Evolutionary conservation across 768 basidiomycete species (phyloP), one percentile per base, ranked within the genome.

Genomic region (Macrocybe gigantea): DNA sequence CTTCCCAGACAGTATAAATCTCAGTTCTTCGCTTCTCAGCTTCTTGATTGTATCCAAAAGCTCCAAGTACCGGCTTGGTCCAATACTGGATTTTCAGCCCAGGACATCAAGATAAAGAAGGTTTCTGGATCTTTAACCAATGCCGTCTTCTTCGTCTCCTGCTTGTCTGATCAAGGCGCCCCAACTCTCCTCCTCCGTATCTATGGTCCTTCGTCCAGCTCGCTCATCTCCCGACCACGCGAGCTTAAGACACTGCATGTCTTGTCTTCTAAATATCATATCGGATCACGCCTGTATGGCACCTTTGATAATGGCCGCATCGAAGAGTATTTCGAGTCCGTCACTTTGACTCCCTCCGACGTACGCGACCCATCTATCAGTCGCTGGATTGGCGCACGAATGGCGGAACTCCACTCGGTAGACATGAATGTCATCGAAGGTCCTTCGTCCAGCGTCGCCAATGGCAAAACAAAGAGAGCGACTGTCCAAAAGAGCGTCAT

Each of bases 301-400:
- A 97, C 94, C 1, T 98, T 98, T 65, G 78, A 81, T 54, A 99
- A 98, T 63, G 96, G 96, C 33, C 84, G 96, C 15, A 71, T 98
- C 39, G 96, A 98, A 68, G 87, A 99, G 65, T 96, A 90, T 66
- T 97, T 97, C 63, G 81, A 93, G 51, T 92, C 92, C 11, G 75
- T 82, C 33, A 85, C 93, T 2, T 72, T 98, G 40, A 84, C 81
- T 1, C 73, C 88, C 9, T 64, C 75, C 37, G 91, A 96, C 60
- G 73, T 99, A 52, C 79, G 91, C 41, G 80, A 92, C 55, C 79
- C 82, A 11, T 64, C 69, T 50, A 80, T 85, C 47, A 93, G 89
- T 61, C 73, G 82, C 30, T 91, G 88, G 79, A 92, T 98, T 55
- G 93, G 83, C n/a, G 79, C 85, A 14, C 77, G 95, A 33, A 98